Percentiles rank a stretch among this genome's conserved stretches.
Evolutionary conservation across 352 stramenopile genomes (phyloP).

Genomic region (Hyaloperonospora arabidopsidis): DNA sequence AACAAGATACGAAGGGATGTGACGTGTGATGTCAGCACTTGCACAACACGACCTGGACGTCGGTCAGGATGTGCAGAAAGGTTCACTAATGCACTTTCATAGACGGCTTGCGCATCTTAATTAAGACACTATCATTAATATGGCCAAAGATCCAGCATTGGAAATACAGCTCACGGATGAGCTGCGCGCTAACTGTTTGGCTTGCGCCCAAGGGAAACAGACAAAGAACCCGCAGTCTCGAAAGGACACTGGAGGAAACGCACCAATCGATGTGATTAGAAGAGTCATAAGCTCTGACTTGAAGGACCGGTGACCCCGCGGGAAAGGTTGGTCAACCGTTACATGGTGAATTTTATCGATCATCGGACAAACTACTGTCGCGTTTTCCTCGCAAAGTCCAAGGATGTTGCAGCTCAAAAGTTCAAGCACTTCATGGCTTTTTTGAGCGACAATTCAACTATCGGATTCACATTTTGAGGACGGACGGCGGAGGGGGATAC

Average conservation of each 20-base stretch:
- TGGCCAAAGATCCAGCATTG: neutral
- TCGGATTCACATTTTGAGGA: neutral
- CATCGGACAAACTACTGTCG: slow-evolving; percentile 2
- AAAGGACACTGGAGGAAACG: slow-evolving; percentile 13
- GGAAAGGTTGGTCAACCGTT: neutral
- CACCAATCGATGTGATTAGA: neutral
- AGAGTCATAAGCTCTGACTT: neutral
- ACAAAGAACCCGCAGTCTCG: slow-evolving; percentile 9
- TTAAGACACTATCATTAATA: neutral
- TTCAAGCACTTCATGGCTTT: slow-evolving; percentile 1
- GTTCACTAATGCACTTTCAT: neutral
- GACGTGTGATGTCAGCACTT: neutral
- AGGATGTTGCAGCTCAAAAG: slow-evolving; percentile 3
- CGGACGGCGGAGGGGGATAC: neutral
- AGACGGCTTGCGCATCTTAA: neutral
- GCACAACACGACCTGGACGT: neutral
- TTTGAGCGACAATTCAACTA: neutral
- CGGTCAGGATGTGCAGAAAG: neutral
- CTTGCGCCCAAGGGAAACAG: slow-evolving; percentile 19
- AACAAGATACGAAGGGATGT: too few relatives aligned
- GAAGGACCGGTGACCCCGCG: neutral
- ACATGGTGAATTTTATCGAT: neutral
- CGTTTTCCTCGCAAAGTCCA: slow-evolving; percentile 1
- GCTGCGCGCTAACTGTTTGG: slow-evolving; percentile 10
- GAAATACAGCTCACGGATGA: neutral